Conservation (phyloP, 768 basidiomycete species). For the Tricholoma matsutake region DNA sequence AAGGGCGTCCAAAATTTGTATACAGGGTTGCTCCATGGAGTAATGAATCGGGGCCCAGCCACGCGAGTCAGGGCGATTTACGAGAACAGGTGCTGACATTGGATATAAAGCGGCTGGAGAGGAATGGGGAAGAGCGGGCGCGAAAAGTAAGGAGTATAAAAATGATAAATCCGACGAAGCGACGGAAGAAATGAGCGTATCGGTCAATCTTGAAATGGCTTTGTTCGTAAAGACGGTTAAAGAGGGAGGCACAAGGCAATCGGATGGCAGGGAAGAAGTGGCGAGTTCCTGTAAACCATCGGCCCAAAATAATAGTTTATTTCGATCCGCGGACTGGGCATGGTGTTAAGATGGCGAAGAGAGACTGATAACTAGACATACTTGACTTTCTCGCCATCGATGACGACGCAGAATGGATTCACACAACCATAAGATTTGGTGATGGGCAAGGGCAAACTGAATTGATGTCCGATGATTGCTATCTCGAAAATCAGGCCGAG, state of each 20-base stretch:
- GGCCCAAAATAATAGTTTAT: constrained; percentile 31
- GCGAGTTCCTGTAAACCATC: constrained; percentile 38
- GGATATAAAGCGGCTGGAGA: constrained; percentile 41
- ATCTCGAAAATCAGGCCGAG: constrained; percentile 72
- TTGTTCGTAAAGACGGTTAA: constrained; percentile 40
- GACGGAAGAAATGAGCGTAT: constrained; percentile 54
- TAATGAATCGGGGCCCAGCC: constrained; percentile 78
- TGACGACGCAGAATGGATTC: constrained; percentile 61
- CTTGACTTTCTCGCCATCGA: constrained; percentile 59
- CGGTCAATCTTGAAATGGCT: constrained; percentile 40
- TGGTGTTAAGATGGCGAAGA: constrained; percentile 12
- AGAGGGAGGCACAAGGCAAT: constrained; percentile 40
- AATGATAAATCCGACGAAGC: constrained; percentile 45
- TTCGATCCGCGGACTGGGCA: constrained; percentile 37
- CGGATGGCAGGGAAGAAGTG: constrained; percentile 34
- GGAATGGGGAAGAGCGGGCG: constrained; percentile 36
- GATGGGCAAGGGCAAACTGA: constrained; percentile 64
- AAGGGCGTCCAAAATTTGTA: constrained; percentile 63
- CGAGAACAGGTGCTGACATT: constrained; percentile 49
- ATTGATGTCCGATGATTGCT: constrained; percentile 68
- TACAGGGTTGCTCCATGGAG: constrained; percentile 50
- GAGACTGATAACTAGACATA: constrained; percentile 29
- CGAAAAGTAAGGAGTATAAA: constrained; percentile 55
- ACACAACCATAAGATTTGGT: constrained; percentile 65
- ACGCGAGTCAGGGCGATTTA: constrained; percentile 63